A percentile compares a stretch with the other conserved stretches of the same genome.
phyloP scores from a whole-genome alignment of 768 basidiomycete species.

The Pleurotus tuber-regium region DNA sequence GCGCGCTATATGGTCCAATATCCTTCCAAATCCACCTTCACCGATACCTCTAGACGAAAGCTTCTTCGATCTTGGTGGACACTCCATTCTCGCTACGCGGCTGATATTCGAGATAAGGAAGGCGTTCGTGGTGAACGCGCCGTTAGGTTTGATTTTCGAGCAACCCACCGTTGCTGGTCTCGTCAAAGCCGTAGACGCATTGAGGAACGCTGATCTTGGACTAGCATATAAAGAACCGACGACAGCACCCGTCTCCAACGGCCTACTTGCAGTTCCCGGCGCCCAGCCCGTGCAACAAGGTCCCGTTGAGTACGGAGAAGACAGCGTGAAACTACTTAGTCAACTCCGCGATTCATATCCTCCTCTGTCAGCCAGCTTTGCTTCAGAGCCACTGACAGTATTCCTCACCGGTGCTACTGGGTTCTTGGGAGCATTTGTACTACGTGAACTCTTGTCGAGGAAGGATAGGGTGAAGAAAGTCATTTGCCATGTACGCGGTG shows the following conservation, averaged over 20 bases:
- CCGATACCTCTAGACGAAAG: constrained; percentile 86
- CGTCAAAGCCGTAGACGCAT: constrained; percentile 68
- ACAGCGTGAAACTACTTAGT: constrained; percentile 62
- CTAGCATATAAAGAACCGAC: constrained; percentile 42
- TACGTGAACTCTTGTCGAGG: constrained; percentile 73
- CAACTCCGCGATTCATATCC: constrained; percentile 62
- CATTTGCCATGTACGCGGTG: constrained; percentile 86
- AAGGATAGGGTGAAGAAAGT: constrained; percentile 73
- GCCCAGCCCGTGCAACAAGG: constrained; percentile 14
- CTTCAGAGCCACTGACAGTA: constrained; percentile 58
- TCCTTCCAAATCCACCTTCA: constrained; percentile 76
- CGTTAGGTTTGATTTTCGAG: constrained; percentile 89
- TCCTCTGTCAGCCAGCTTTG: constrained; percentile 56
- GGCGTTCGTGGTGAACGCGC: constrained; percentile 85
- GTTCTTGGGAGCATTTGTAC: constrained; percentile 91
- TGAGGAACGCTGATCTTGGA: constrained; percentile 82
- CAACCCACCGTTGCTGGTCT: constrained; percentile 81
- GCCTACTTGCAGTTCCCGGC: constrained; percentile 14
- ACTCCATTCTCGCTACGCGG: constrained; percentile 96
- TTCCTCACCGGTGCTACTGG: constrained; percentile 98
- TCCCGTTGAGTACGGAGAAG: constrained; percentile 72
- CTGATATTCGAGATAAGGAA: constrained; percentile 97
- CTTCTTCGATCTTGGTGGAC: constrained; percentile 98
- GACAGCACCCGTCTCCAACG: constrained; percentile 16
- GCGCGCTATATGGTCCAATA: constrained; percentile 77